These are phyloP conservation scores for Venturiaceae sp. DNA, from an alignment of 2,329 filamentous ascomycete genomes.

Conservation along the genomic window DNA sequence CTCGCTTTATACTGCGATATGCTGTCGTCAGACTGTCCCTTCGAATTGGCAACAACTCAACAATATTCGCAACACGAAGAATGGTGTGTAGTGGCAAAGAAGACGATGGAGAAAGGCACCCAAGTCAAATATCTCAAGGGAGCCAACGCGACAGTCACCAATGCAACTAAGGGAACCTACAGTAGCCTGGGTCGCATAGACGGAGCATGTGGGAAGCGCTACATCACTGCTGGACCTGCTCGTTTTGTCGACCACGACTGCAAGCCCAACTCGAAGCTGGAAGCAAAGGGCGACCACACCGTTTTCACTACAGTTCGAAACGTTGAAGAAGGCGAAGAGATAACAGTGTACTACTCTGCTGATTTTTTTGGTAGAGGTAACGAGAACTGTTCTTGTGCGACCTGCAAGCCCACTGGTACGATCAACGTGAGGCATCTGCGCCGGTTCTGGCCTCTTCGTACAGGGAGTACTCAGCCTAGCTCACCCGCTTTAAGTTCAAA, in stretches of 20 bases:
- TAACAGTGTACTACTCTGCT: not conserved
- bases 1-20: not conserved
- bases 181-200: not conserved
- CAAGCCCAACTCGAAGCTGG: not conserved
- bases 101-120: not conserved
- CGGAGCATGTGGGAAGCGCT: not conserved
- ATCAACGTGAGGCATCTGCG: not conserved
- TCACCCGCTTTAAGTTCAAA: too few species aligned
- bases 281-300: not conserved
- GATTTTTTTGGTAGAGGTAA: not conserved
- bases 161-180: not conserved
- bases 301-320: not conserved
- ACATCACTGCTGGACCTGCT: not conserved
- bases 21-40: slow-evolving; percentile 1
- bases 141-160: not conserved
- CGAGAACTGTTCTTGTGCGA: not conserved
- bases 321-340: not conserved
- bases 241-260: not conserved
- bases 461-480: too few species aligned
- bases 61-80: not conserved
- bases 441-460: too few species aligned
- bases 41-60: not conserved
- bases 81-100: not conserved
- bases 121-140: not conserved
- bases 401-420: not conserved